Percentiles rank a stretch among this genome's conserved stretches.
phyloP scores from a whole-genome alignment of 192 early-diverging fungal species.

The Lobosporangium transversale region DNA sequence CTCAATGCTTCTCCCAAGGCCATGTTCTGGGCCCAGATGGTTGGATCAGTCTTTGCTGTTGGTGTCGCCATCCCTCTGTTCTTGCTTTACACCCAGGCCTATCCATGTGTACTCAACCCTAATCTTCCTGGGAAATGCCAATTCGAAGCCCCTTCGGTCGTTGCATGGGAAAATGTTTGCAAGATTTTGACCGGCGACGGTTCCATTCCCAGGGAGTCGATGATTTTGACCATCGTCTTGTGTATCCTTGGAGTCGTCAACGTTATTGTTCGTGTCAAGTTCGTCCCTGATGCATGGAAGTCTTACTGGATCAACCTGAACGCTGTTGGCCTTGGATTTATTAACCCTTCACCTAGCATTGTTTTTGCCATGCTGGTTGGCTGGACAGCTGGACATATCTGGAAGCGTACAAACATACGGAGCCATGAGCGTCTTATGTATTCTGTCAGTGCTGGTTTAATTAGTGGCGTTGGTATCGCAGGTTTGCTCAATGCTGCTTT shows the following conservation, averaged over 20 bases:
- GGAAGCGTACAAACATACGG: constrained; percentile 41
- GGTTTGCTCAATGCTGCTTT: constrained; percentile 59
- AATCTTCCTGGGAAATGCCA: constrained; percentile 30
- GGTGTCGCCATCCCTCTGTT: constrained; percentile 66
- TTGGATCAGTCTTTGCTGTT: constrained; percentile 69
- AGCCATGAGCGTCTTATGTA: constrained; percentile 55
- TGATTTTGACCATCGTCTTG: constrained; percentile 58
- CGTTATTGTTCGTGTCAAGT: constrained; percentile 54
- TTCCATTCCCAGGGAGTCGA: constrained; percentile 45
- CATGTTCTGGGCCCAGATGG: constrained; percentile 71
- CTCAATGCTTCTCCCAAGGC: constrained; percentile 71
- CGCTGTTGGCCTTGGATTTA: constrained; percentile 64
- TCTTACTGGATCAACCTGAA: constrained; percentile 68
- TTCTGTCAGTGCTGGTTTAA: constrained; percentile 57
- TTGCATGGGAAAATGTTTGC: constrained; percentile 57
- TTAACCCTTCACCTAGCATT: constrained; percentile 58
- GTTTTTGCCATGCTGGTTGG: constrained; percentile 61
- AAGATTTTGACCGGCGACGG: constrained; percentile 56
- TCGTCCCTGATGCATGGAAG: constrained; percentile 60
- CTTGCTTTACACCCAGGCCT: constrained; percentile 68
- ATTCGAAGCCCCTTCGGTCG: constrained; percentile 54
- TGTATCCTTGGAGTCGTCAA: constrained; percentile 50
- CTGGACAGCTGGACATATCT: constrained; percentile 53
- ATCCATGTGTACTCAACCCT: constrained; percentile 65
- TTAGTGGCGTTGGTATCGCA: constrained; percentile 63